These are phyloP conservation scores for Leccinellum rugosiceps DNA, from an alignment of 768 basidiomycete species.

Conservation along the genomic window DNA sequence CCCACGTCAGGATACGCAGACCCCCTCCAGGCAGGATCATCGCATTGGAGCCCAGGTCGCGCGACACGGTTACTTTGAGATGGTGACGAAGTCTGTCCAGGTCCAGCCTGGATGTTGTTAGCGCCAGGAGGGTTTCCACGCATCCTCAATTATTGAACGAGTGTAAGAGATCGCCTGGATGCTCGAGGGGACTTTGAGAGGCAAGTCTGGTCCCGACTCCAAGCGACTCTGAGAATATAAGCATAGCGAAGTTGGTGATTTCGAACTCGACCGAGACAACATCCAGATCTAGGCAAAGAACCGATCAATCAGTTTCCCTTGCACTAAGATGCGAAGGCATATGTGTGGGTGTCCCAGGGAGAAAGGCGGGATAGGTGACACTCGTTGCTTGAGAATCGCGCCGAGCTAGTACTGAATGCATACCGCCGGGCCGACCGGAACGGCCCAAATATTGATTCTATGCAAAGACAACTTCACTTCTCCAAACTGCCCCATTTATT, in stretches of 20 bases:
- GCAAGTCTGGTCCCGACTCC: neutral
- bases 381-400: too few species aligned
- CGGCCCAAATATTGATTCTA: neutral
- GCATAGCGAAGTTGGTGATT: slow-evolving; percentile 3
- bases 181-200: slow-evolving; percentile 2
- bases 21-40: neutral
- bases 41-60: neutral
- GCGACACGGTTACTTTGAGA: neutral
- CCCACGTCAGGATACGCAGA: slow-evolving; percentile 1
- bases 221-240: slow-evolving; percentile 11
- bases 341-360: too few species aligned
- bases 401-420: too few species aligned
- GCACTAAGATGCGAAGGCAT: too few species aligned
- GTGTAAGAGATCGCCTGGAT: slow-evolving; percentile 17
- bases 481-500: neutral
- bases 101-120: slow-evolving; percentile 20
- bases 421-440: neutral
- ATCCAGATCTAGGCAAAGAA: neutral
- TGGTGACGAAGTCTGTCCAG: slow-evolving; percentile 9
- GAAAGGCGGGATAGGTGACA: too few species aligned
- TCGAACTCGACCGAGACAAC: slow-evolving; percentile 17
- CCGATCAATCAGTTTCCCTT: too few species aligned
- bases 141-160: slow-evolving; percentile 17
- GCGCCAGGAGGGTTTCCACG: slow-evolving; percentile 10
- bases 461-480: neutral